Percentiles rank a stretch among this genome's conserved stretches.
phyloP scores from a whole-genome alignment of 208 protist genomes.

The Crithidia sp. region DNA sequence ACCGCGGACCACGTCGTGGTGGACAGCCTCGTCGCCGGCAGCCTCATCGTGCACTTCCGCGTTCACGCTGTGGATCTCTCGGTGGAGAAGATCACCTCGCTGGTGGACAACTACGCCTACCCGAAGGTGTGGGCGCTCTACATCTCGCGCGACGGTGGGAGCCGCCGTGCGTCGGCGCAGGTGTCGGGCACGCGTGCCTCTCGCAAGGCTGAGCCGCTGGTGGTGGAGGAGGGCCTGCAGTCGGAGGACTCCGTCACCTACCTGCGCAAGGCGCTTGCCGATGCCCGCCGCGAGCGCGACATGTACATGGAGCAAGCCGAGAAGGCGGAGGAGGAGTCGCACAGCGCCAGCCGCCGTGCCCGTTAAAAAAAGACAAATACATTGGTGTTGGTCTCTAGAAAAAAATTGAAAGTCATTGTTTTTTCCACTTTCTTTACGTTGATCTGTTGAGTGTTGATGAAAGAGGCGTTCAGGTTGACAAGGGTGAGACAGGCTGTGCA shows the following conservation, averaged over 20 bases:
- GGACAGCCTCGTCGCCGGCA: conserved; percentile 38
- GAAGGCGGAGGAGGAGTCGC: conserved; percentile 18
- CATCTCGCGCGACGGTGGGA: conserved; percentile 25
- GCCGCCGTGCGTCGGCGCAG: background rate
- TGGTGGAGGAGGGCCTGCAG: conserved; percentile 40
- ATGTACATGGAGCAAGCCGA: conserved; percentile 51
- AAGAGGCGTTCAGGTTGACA: too few species aligned
- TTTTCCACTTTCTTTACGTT: background rate
- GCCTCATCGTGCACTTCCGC: conserved; percentile 50
- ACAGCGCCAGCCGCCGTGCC: conserved; percentile 2
- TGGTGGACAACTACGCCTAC: conserved; percentile 51
- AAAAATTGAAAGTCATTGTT: background rate
- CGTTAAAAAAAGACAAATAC: background rate
- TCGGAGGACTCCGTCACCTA: conserved; percentile 55
- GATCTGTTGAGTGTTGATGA: background rate
- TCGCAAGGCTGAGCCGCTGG: conserved; percentile 31
- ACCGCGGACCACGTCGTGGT: conserved; percentile 25
- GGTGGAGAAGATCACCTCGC: conserved; percentile 19
- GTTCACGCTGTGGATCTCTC: conserved; percentile 30
- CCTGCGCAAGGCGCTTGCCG: conserved; percentile 56
- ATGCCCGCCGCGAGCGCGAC: conserved; percentile 58
- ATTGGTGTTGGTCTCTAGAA: background rate
- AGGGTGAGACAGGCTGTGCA: too few species aligned
- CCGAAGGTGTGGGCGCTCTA: conserved; percentile 61
- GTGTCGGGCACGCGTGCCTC: conserved; percentile 25